These are phyloP conservation scores for Somion occarium DNA, from an alignment of 1,284 basidiomycete genomes.

Conservation along the genomic window DNA sequence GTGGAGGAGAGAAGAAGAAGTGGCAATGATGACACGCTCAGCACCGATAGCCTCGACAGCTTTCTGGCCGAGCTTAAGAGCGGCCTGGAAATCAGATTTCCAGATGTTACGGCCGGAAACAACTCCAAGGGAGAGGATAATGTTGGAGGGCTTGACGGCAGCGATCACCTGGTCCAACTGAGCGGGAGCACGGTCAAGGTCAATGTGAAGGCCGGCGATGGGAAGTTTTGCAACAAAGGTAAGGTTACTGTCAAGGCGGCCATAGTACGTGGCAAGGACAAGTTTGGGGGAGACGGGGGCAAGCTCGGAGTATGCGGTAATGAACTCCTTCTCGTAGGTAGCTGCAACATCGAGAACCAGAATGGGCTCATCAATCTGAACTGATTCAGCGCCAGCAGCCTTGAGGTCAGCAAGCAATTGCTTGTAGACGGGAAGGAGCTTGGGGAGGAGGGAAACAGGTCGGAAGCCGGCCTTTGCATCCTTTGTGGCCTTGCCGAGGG, in stretches of 20 bases:
- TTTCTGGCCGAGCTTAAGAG: conserved; percentile 82
- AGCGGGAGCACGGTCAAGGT: conserved; percentile 89
- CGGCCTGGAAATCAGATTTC: conserved; percentile 93
- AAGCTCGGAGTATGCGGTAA: conserved; percentile 80
- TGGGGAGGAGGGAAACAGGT: conserved; percentile 86
- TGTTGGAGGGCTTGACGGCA: conserved; percentile 80
- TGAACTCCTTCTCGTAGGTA: conserved; percentile 78
- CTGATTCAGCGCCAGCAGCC: conserved; percentile 88
- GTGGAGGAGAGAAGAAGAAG: conserved; percentile 97
- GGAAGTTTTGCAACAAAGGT: conserved; percentile 91
- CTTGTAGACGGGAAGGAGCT: conserved; percentile 91
- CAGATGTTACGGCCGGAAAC: conserved; percentile 99
- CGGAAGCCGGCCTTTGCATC: conserved; percentile 85
- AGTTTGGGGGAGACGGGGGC: conserved; percentile 86
- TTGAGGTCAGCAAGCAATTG: conserved; percentile 91
- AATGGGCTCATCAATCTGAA: conserved; percentile 97
- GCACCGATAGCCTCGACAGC: conserved; percentile 79
- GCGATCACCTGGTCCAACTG: conserved; percentile 86
- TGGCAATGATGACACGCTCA: conserved; percentile 90
- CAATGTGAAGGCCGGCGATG: conserved; percentile 92
- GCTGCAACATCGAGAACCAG: conserved; percentile 90
- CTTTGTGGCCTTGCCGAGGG: conserved; percentile 89
- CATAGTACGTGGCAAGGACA: conserved; percentile 93
- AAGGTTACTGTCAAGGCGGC: conserved; percentile 92
- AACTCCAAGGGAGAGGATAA: conserved; percentile 90